Evolutionary conservation across 163 green algal species (phyloP).

Genomic region (Prototheca wickerhamii): DNA sequence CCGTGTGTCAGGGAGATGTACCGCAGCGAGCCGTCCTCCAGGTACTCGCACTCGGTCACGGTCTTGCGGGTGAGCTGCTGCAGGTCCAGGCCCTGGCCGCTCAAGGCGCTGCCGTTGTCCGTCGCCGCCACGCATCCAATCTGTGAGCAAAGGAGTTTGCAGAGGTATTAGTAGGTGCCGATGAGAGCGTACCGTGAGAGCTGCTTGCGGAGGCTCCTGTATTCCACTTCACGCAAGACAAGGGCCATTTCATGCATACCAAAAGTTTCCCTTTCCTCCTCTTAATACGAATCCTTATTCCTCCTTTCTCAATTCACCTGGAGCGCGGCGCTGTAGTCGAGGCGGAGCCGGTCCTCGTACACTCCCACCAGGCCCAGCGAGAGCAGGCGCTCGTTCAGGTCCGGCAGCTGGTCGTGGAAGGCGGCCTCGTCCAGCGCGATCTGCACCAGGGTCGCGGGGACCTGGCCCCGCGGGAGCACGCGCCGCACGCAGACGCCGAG

Average conservation of each 20-base stretch:
- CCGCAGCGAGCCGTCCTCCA: slow-evolving; percentile 28
- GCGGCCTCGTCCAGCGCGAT: neutral
- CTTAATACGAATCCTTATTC: too few species aligned
- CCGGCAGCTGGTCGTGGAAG: slow-evolving; percentile 11
- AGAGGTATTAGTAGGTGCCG: too few species aligned
- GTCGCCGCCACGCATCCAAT: too few species aligned
- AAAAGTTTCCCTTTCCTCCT: too few species aligned
- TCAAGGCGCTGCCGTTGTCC: too few species aligned
- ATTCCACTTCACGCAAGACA: too few species aligned
- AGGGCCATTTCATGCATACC: too few species aligned
- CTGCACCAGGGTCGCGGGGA: neutral
- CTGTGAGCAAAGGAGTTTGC: too few species aligned
- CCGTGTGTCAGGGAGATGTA: slow-evolving; percentile 62
- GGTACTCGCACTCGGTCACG: slow-evolving; percentile 12
- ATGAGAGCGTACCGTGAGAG: too few species aligned
- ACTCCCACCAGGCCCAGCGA: slow-evolving; percentile 48
- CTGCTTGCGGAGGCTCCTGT: too few species aligned
- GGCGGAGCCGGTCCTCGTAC: slow-evolving; percentile 65
- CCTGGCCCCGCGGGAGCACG: slow-evolving; percentile 15
- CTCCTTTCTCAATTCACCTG: too few species aligned
- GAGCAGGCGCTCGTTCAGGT: slow-evolving; percentile 31
- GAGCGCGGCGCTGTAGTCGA: slow-evolving; percentile 53
- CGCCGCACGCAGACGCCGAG: slow-evolving; percentile 8
- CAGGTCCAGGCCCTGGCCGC: too few species aligned
- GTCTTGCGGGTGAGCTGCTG: neutral